A percentile compares a stretch with the other conserved stretches of the same genome.
phyloP scores from a whole-genome alignment of 1,284 basidiomycete species.

The Tausonia pullulans region DNA sequence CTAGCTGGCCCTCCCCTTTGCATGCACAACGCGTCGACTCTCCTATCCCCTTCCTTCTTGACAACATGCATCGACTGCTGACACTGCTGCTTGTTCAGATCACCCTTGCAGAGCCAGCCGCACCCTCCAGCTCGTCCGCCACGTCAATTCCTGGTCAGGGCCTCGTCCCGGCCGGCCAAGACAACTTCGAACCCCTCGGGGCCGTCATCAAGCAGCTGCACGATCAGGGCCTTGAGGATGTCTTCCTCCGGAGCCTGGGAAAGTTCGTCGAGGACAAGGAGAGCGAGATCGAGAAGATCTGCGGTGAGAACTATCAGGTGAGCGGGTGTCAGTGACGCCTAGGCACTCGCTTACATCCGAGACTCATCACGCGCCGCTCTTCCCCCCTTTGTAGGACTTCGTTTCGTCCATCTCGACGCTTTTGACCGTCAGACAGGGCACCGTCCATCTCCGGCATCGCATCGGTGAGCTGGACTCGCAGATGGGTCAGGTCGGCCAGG shows the following conservation, averaged over 20 bases:
- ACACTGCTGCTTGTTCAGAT: background rate
- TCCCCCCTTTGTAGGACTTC: conserved; percentile 51
- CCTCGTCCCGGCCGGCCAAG: conserved; percentile 26
- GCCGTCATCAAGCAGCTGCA: conserved; percentile 90
- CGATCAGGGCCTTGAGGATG: conserved; percentile 77
- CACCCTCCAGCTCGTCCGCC: background rate
- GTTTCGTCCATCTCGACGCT: conserved; percentile 90
- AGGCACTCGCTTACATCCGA: background rate
- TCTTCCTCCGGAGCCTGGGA: conserved; percentile 76
- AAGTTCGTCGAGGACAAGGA: conserved; percentile 86
- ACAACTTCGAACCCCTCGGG: conserved; percentile 85
- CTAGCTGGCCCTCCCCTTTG: background rate
- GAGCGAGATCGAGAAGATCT: conserved; percentile 89
- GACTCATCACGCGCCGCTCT: background rate
- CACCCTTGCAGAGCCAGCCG: conserved; percentile 6
- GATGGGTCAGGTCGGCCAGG: conserved; percentile 56
- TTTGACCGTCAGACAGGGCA: conserved; percentile 74
- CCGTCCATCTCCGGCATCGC: conserved; percentile 41
- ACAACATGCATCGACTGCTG: background rate
- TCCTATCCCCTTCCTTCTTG: background rate
- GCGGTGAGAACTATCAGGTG: conserved; percentile 82
- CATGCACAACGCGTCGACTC: background rate
- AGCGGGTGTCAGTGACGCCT: conserved; percentile 5
- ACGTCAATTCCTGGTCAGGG: conserved; percentile 1
- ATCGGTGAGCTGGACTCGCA: conserved; percentile 48